Conservation (phyloP, 2,329 filamentous ascomycete genomes). For the Bipolaris sorokiniana region DNA sequence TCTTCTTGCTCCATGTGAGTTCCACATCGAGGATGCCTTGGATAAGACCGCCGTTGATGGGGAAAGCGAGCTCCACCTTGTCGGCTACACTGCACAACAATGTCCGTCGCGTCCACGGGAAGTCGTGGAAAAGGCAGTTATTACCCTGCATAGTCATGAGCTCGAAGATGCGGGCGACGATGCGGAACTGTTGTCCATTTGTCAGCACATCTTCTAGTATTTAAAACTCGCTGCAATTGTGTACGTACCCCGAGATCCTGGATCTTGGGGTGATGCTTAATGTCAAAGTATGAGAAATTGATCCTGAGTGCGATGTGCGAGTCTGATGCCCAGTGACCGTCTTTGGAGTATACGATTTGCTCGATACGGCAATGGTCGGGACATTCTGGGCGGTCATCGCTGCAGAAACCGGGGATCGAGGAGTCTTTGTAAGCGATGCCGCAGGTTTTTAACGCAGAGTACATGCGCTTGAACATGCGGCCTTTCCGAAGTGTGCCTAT, state of each 20-base stretch:
- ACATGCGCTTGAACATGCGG: constrained; percentile 10
- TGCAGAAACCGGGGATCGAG: not conserved
- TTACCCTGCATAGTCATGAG: constrained; percentile 1
- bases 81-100: constrained; percentile 4
- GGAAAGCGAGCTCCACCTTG: constrained; percentile 1
- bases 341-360: not conserved
- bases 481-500: constrained; percentile 4
- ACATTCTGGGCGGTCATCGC: not conserved
- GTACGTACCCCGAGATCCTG: constrained; percentile 4
- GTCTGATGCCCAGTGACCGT: not conserved
- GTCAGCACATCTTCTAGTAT: not conserved
- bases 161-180: constrained; percentile 7
- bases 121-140: not conserved
- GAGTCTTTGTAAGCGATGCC: not conserved
- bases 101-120: not conserved
- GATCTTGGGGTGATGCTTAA: not conserved
- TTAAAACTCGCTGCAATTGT: not conserved
- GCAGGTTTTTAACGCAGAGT: constrained; percentile 1
- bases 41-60: constrained; percentile 7
- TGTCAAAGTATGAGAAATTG: not conserved
- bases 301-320: not conserved
- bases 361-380: not conserved
- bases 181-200: not conserved
- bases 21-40: constrained; percentile 2
- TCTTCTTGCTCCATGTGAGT: constrained; percentile 6